Conservation (phyloP, 139 green algal genomes). For the Coccomyxa sp. region DNA sequence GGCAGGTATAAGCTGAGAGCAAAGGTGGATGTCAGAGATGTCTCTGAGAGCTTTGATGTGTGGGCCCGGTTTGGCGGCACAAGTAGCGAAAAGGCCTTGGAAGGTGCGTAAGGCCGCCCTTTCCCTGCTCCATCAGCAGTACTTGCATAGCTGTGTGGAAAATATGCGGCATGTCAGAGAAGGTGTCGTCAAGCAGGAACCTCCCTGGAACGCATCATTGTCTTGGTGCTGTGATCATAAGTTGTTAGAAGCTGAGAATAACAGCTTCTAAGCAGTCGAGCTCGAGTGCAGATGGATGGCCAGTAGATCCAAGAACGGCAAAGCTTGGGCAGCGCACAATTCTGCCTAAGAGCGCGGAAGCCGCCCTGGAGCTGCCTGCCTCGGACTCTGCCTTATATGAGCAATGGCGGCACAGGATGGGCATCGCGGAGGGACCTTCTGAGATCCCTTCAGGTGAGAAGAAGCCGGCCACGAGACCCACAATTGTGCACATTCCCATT, state of each 20-base stretch:
- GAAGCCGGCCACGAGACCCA: not conserved
- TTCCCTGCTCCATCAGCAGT: not conserved
- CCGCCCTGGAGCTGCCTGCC: not conserved
- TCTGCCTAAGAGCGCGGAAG: constrained; percentile 15
- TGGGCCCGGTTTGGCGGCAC: constrained; percentile 44
- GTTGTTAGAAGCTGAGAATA: not conserved
- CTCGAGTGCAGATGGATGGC: constrained; percentile 35
- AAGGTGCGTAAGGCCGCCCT: not conserved
- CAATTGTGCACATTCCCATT: not conserved
- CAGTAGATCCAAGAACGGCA: constrained; percentile 54
- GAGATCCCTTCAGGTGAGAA: constrained; percentile 74
- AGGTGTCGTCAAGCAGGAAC: not conserved
- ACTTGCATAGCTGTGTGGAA: not conserved
- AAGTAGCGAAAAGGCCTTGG: not conserved
- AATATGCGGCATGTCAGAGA: not conserved
- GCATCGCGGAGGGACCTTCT: constrained; percentile 76
- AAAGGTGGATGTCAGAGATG: constrained; percentile 61
- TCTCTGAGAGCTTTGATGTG: constrained; percentile 37
- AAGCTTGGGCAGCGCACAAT: constrained; percentile 59
- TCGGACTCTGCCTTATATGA: constrained; percentile 4
- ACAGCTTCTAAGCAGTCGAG: too few species aligned
- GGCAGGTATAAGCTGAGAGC: constrained; percentile 73
- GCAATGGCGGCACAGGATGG: constrained; percentile 62
- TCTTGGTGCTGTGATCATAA: not conserved
- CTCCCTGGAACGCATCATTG: not conserved